Conservation (phyloP, 176 grass and related monocot species). For the Neostapfia colusana region DNA sequence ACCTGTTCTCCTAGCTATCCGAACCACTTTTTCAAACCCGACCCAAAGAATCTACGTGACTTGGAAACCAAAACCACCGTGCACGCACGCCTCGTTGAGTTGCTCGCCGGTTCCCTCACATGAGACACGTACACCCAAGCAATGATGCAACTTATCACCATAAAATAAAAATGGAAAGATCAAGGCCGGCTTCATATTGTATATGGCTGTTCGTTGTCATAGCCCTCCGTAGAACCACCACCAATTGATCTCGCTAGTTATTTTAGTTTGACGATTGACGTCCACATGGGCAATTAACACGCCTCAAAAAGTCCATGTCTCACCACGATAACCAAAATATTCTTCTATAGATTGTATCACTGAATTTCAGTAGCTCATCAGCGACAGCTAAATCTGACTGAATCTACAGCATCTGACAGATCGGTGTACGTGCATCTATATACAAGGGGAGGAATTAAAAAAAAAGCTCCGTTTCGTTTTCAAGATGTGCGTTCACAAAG, state of each 20-base stretch:
- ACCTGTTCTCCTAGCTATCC: background rate
- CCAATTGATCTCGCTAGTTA: background rate
- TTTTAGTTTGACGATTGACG: background rate
- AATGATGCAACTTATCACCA: background rate
- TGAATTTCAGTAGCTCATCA: background rate
- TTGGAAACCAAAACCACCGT: background rate
- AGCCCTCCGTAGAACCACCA: background rate
- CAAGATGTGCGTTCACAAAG: background rate
- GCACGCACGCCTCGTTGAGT: background rate
- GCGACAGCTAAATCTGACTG: slow-evolving; percentile 8
- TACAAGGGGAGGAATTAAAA: background rate
- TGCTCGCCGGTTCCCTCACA: slow-evolving; percentile 30
- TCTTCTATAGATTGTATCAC: background rate
- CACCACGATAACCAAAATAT: slow-evolving; percentile 17
- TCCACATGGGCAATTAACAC: background rate
- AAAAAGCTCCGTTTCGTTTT: background rate
- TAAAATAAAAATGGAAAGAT: background rate
- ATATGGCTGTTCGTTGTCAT: background rate
- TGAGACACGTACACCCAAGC: slow-evolving; percentile 34
- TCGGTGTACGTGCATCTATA: background rate
- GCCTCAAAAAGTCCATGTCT: slow-evolving; percentile 2
- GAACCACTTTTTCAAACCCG: background rate
- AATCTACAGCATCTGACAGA: background rate
- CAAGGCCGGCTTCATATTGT: slow-evolving; percentile 9
- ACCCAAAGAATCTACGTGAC: background rate